Conservation (phyloP, 106 monocot genomes). For the Vanilla planifolia region DNA sequence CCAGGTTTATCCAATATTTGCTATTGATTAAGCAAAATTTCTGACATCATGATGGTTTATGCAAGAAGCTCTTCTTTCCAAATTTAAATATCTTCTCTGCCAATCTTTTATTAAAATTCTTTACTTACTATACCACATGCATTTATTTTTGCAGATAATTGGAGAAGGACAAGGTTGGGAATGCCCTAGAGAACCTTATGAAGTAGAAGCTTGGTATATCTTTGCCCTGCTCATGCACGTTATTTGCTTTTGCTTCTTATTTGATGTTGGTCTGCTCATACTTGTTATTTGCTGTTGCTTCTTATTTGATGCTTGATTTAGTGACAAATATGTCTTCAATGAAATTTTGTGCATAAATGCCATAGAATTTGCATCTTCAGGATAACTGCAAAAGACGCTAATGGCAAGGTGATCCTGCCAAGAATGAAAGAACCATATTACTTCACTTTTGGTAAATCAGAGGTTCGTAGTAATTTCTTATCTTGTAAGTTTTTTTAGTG, state of each 20-base stretch:
- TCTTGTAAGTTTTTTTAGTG: slow-evolving; percentile 7
- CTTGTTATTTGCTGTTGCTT: neutral
- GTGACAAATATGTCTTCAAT: neutral
- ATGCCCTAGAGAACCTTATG: slow-evolving; percentile 92
- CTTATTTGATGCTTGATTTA: neutral
- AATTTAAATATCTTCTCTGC: neutral
- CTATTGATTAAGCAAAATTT: too few species aligned
- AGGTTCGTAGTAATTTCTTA: slow-evolving; percentile 43
- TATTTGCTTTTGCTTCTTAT: neutral
- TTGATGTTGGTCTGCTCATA: neutral
- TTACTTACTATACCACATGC: neutral
- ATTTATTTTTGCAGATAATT: slow-evolving; percentile 38
- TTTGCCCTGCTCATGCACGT: neutral
- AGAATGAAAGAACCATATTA: slow-evolving; percentile 40
- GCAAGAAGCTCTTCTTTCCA: slow-evolving; percentile 7
- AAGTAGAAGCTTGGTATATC: slow-evolving; percentile 73
- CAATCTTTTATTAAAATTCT: neutral
- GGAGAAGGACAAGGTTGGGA: slow-evolving; percentile 98
- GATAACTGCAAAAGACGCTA: slow-evolving; percentile 50
- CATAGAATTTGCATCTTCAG: slow-evolving; percentile 31
- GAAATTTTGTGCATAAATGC: neutral
- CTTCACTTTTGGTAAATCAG: slow-evolving; percentile 91
- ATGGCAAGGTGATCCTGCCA: slow-evolving; percentile 54
- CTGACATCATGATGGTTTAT: neutral
- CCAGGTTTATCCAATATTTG: too few species aligned